Evolutionary conservation across 306 rosid genomes (phyloP).

Genomic region (Rosa chinensis): DNA sequence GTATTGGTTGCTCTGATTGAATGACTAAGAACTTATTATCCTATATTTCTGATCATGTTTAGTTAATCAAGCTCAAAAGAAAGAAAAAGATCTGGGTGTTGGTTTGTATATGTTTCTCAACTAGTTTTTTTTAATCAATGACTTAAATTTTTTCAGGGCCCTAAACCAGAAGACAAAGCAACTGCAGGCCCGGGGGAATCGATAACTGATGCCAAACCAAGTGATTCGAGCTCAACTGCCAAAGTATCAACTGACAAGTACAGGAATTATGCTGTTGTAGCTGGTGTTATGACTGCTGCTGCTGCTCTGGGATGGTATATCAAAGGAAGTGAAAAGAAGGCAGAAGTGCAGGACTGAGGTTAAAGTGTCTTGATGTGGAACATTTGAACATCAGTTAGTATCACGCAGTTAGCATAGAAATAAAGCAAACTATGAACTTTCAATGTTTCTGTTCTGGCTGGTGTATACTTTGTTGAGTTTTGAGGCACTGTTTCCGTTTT

Average conservation of each 20-base stretch:
- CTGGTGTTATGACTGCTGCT: slow-evolving; percentile 59
- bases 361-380: not conserved
- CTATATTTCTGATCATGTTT: not conserved
- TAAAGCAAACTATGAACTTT: not conserved
- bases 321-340: slow-evolving; percentile 79
- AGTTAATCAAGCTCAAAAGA: not conserved
- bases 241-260: slow-evolving; percentile 79
- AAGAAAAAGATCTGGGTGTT: not conserved
- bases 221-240: slow-evolving; percentile 44
- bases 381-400: slow-evolving; percentile 1
- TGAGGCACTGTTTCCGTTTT: not conserved
- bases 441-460: not conserved
- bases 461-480: slow-evolving; percentile 2
- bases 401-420: slow-evolving; percentile 7
- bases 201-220: slow-evolving; percentile 56
- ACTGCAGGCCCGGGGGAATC: slow-evolving; percentile 55
- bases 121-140: not conserved
- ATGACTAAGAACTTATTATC: not conserved
- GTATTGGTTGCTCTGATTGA: not conserved
- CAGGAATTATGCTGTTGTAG: slow-evolving; percentile 84
- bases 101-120: not conserved
- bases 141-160: slow-evolving; percentile 55
- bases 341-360: slow-evolving; percentile 81
- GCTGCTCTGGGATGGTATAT: slow-evolving; percentile 86
- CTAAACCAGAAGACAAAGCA: slow-evolving; percentile 60